Evolutionary conservation across 164 flowering plant species (phyloP), one percentile per base, ranked within the genome.

Genomic region (Houttuynia cordata): DNA sequence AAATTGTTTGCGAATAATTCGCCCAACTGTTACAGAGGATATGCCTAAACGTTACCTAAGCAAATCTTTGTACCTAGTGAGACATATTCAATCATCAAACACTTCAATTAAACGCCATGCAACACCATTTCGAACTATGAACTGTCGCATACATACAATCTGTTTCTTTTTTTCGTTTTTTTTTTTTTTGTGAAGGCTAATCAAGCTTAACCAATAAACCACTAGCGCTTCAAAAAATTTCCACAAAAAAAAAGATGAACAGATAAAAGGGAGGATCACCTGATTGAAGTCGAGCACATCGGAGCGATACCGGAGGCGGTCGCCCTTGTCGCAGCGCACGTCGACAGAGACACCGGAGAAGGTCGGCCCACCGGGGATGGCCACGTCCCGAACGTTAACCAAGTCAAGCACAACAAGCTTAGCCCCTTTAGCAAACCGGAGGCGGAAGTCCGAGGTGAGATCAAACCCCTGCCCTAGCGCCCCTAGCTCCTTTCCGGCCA

Each of bases 261-360:
- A 24, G 39, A 23, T 15, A 24, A 10, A 30, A 30, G 6, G 47
- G 23, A 59, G 23, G 13, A 24, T 51, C 19, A 83, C 97, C 91
- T 86, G 88, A 79, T 80, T 87, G 73, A 91, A 87, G 24, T 85
- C 80, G 19, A 90, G 83, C 34, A 90, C 81, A 76, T 87, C 95
- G 17, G 97, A 87, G 61, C 80, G 80, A 72, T 78, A 91, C 24
- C 97, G 75, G 54, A 81, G 74, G 20, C 81, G 69, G 58, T 91
- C 97, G 14, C 97, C 97, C 71, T 87, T 87, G 74, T 91, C 97
- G 58, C 84, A 73, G 0, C 77, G 70, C 53, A 91, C 83, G 76
- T 78, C 82, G 30, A 74, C 73, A 0, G 95, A 71, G 0, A 90
- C 91, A 6, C 72, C 76, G 0, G 39, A 69, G 52, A 83, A 63